Base-by-base conservation (phyloP, 345 rosid species). In the Euphorbia tirucalli region DNA sequence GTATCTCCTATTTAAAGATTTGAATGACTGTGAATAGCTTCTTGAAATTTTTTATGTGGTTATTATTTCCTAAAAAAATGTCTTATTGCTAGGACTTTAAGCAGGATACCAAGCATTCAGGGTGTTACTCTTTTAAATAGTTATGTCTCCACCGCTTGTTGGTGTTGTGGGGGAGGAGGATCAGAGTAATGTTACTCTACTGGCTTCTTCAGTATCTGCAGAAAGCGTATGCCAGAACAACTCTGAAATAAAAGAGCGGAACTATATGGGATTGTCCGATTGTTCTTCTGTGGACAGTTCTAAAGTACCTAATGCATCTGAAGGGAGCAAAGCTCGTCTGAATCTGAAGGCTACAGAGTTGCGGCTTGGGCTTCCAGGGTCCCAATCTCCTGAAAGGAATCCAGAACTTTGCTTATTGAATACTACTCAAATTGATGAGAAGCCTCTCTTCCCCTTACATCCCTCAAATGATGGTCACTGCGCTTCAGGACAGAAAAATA, bases 231-330 rank as follows among this genome's bases (percentile, higher is more conserved):
- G 81, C 69, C 81, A 63, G 49, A 78, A 69, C 31, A 61, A 77
- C 41, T 37, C 69, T 41, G 68, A 55, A 58, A 30, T 78, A 28
- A 78, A 69, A 65, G 77, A 73, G 56, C 71, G 81, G 54, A 78
- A 78, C 81, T 78, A 78, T 27, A 78, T 78, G 81, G 81, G 81
- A 14, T 58, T 78, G 71, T 73, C 81, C 24, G 81, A 78, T 69
- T 78, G 66, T 54, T 78, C 77, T 37, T 78, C 81, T 21, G 81
- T 65, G 39, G 81, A 73, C 37, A 73, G 81, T 65, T 78, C 77
- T 0, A 44, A 54, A 28, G 59, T 32, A 59, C 58, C 73, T 39
- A 27, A 66, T 44, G 73, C 44, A 1, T 37, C 70, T 9, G 55
- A 58, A 35, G 74, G 66, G 22, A 59, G 67, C 49, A 78, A 78